phyloP scores from a whole-genome alignment of 768 basidiomycete genomes.

The Leccinum sublutescens region DNA sequence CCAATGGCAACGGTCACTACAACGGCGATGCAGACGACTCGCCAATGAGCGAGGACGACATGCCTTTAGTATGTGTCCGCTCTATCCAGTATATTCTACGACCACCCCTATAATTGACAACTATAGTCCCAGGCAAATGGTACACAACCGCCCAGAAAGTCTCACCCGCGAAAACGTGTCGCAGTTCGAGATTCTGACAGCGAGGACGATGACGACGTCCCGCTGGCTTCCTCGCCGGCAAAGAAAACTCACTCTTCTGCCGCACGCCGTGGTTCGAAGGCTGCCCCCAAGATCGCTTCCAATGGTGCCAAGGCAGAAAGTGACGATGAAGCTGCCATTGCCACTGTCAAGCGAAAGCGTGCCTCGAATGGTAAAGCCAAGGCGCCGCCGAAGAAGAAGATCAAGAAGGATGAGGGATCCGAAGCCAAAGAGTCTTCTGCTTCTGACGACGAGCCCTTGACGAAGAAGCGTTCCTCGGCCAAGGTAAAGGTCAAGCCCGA shows the following conservation, averaged over 20 bases:
- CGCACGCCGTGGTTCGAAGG: conserved; percentile 40
- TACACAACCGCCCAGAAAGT: conserved; percentile 37
- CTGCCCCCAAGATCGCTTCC: conserved; percentile 31
- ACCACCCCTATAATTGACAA: conserved; percentile 27
- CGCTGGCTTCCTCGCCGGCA: conserved; percentile 69
- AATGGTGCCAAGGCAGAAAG: conserved; percentile 40
- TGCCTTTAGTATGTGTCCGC: conserved; percentile 59
- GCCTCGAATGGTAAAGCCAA: conserved; percentile 46
- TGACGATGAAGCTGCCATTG: conserved; percentile 43
- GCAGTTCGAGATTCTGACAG: conserved; percentile 52
- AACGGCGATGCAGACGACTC: conserved; percentile 40
- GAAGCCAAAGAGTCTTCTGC: conserved; percentile 21
- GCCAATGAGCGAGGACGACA: conserved; percentile 67
- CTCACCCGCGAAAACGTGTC: conserved; percentile 52
- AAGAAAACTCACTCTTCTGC: conserved; percentile 45
- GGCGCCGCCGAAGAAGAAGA: conserved; percentile 63
- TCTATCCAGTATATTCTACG: neutral
- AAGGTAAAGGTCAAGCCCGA: conserved; percentile 47
- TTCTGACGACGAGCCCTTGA: conserved; percentile 37
- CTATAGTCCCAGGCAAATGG: conserved; percentile 54
- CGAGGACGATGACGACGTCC: conserved; percentile 65
- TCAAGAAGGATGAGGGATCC: conserved; percentile 50
- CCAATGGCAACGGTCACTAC: conserved; percentile 43
- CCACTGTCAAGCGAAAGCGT: conserved; percentile 45
- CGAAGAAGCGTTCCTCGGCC: conserved; percentile 21